phyloP scores from a whole-genome alignment of 176 grass and related monocot species.

The Olyra latifolia region DNA sequence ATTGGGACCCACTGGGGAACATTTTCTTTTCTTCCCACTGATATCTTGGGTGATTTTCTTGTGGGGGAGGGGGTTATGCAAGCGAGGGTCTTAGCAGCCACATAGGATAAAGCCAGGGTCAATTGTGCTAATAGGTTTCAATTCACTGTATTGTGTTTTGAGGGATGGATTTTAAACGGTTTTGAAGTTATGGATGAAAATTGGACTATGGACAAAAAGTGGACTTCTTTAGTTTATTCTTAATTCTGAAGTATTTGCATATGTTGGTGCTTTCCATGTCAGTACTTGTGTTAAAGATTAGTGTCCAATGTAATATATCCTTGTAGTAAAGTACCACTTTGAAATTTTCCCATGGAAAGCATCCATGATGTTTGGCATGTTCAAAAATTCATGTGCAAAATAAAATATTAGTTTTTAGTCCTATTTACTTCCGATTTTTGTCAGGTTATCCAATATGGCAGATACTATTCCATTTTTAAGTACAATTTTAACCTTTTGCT shows the following conservation, averaged over 20 bases:
- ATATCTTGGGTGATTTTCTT: not conserved
- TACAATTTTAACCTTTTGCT: not conserved
- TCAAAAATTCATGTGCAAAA: not conserved
- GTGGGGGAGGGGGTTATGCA: not conserved
- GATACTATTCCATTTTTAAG: not conserved
- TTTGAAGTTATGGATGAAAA: not conserved
- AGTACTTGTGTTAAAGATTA: not conserved
- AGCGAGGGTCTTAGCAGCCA: not conserved
- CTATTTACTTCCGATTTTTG: not conserved
- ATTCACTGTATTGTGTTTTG: not conserved
- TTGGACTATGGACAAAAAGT: not conserved
- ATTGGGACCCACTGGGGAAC: no score
- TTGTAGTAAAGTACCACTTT: not conserved
- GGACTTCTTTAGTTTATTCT: not conserved
- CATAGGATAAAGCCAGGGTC: not conserved
- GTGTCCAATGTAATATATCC: not conserved
- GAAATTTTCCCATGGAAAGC: not conserved
- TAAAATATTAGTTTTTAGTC: not conserved
- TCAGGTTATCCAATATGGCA: not conserved
- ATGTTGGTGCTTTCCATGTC: not conserved
- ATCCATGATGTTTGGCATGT: not conserved
- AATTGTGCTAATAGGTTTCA: not conserved
- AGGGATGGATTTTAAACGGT: not conserved
- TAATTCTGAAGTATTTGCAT: slow-evolving; percentile 1
- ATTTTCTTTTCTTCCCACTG: not conserved